Base-by-base conservation (phyloP, 371 early-diverging fungal genomes). In the Gilbertella persicaria region DNA sequence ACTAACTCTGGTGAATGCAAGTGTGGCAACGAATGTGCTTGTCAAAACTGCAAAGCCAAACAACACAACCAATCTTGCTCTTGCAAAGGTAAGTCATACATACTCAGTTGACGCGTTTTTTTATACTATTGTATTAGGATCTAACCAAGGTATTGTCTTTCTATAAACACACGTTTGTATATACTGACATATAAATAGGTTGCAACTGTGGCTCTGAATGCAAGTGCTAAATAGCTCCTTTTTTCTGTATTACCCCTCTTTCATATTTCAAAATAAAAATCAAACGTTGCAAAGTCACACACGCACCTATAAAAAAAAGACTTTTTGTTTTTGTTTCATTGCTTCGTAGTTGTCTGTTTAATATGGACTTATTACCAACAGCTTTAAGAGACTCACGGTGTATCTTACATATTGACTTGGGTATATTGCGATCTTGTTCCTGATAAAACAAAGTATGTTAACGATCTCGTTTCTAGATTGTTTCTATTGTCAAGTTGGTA, bases 401-500 rank as follows among this genome's bases (percentile, higher is more conserved):
- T 50, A 82, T 86, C 41, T 38, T 86, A 12, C 88, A 87, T 58
- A 79, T 83, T 43, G 83, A 82, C 58, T 60, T 80, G 17, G 82
- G 82, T 81, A 73, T 57, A 53, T 63, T 49, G 45, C 40, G 33
- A 35, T 50, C 20, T 16, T 56, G 9, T 39, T n/a, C 17, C 23
- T 14, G 23, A 17, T 36, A 12, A 14, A n/a, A n/a, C n/a, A n/a
- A n/a, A n/a, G n/a, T n/a, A n/a, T 28, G 9, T 38, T 6, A 23
- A 5, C 25, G 20, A 4, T 39, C 58, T 13, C 52, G 62, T 44
- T 60, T 35, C 20, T 65, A 84, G 90, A 89, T 61, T 87, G 87
- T 49, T 89, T 88, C 62, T 89, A 86, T 62, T 84, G 84, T 43
- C 89, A 89, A 83, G 88, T 88, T 45, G 88, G 89, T 80, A 46